These are phyloP conservation scores for Nemania sp. DNA, from an alignment of 2,329 filamentous ascomycete species.

Conservation along the genomic window DNA sequence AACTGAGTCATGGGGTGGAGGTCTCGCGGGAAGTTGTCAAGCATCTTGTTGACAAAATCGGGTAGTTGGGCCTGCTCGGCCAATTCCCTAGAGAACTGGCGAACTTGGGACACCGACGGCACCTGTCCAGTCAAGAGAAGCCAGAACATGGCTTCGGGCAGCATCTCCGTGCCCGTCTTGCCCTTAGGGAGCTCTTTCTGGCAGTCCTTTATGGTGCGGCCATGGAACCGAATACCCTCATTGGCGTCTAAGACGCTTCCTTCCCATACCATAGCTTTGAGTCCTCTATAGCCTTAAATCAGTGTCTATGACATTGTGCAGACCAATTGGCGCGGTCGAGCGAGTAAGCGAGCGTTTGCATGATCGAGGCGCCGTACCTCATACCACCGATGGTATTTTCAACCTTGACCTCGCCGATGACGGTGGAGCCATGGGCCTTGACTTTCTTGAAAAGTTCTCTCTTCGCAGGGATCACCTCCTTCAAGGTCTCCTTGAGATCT, in stretches of 20 bases:
- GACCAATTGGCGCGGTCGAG: too few species aligned
- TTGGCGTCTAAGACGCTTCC: slow-evolving; percentile 95
- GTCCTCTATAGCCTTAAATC: slow-evolving; percentile 52
- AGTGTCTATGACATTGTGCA: slow-evolving; percentile 2
- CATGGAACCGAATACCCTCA: slow-evolving; percentile 97
- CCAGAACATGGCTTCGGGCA: slow-evolving; percentile 99
- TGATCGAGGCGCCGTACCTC: slow-evolving; percentile 53
- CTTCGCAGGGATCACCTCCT: slow-evolving; percentile 84
- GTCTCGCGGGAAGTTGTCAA: slow-evolving; percentile 84
- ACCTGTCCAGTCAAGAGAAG: slow-evolving; percentile 91
- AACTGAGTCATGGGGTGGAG: slow-evolving; percentile 99
- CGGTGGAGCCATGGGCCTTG: slow-evolving; percentile 80
- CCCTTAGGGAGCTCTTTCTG: slow-evolving; percentile 93
- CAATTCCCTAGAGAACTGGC: slow-evolving; percentile 80
- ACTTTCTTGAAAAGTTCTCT: slow-evolving; percentile 91
- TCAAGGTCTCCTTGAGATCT: slow-evolving; percentile 86
- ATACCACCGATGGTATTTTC: slow-evolving; percentile 95
- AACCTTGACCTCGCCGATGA: slow-evolving; percentile 89
- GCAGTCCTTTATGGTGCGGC: slow-evolving; percentile 97
- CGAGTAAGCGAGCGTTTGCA: too few species aligned
- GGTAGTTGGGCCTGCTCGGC: slow-evolving; percentile 85
- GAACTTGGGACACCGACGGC: slow-evolving; percentile 79
- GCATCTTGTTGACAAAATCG: slow-evolving; percentile 80
- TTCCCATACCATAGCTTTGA: slow-evolving; percentile 99
- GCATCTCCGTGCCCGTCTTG: slow-evolving; percentile 89